Evolutionary conservation across 768 basidiomycete species (phyloP), one percentile per base, ranked within the genome.

Genomic region (Boletus vinaceobasis): DNA sequence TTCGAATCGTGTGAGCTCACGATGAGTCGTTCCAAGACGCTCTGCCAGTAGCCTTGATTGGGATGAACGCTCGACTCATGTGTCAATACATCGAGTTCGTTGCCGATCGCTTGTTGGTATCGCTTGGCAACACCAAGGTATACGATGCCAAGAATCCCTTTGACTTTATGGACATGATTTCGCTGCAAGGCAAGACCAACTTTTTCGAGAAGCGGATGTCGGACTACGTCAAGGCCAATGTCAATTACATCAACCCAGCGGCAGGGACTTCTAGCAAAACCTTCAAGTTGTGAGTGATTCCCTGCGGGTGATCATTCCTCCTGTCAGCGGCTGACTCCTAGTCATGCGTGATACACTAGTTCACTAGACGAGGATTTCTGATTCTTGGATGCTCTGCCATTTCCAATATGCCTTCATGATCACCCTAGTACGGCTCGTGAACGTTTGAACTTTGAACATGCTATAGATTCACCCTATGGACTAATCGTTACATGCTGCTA

Each of bases 161-260:
- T 69, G 89, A 94, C 70, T 93, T 93, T 65, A 94, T 94, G 91
- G 92, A 95, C 61, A 84, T 93, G 82, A 95, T 95, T 44, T 96
- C 93, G 15, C 76, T 97, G 7, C 88, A 94, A 74, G 95, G 95
- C 59, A 98, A 98, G 78, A 92, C 94, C 38, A 94, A 97, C 74
- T 97, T 97, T 72, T 97, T 95, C 68, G 93, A 96, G 75, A 94
- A 95, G 73, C 82, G 94, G 1, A 95, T 97, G 4, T 93, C 91
- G 3, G 88, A 90, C 21, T 90, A 90, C 63, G 77, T 84, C 14
- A 88, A 82, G 63, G 87, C 88, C 9, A 77, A 81, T 46, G 77
- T 88, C 52, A 79, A 79, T 43, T 71, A 68, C 7, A 58, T 50
- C 1, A 27, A 23, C 23, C 23, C 23, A 23, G 23, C 23, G 23